Conservation (phyloP, 1,284 basidiomycete genomes). For the Ganoderma lucidum region DNA sequence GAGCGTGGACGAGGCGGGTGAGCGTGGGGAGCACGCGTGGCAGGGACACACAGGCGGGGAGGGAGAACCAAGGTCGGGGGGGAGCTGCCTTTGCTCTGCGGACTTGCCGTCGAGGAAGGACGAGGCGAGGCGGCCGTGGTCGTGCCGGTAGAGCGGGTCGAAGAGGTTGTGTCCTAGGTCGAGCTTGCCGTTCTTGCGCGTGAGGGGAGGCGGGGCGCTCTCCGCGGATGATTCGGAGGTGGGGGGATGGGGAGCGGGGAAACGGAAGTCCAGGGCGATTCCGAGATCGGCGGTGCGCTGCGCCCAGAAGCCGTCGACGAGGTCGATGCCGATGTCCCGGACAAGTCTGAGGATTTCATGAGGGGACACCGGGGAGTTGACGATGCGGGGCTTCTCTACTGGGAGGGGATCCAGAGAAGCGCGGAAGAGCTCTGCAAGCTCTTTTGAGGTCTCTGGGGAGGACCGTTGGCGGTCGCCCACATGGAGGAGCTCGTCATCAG, state of each 20-base stretch:
- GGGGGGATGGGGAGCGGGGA: conserved; percentile 55
- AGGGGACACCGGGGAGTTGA: conserved; percentile 66
- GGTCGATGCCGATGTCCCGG: conserved; percentile 69
- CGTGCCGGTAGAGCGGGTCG: conserved; percentile 58
- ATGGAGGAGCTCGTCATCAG: conserved; percentile 15
- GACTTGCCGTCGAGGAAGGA: conserved; percentile 44
- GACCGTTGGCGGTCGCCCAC: conserved; percentile 27
- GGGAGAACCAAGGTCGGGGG: neutral
- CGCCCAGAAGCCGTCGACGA: conserved; percentile 79
- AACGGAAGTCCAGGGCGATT: conserved; percentile 78
- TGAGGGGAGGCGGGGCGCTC: conserved; percentile 20
- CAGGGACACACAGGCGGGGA: conserved; percentile 57
- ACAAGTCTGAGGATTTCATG: conserved; percentile 78
- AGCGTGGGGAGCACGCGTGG: conserved; percentile 66
- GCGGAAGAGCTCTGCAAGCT: conserved; percentile 49
- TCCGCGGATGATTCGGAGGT: neutral
- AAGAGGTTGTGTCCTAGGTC: conserved; percentile 80
- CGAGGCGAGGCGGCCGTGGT: conserved; percentile 63
- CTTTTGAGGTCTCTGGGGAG: conserved; percentile 20
- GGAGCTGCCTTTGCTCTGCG: neutral
- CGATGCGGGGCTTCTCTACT: conserved; percentile 63
- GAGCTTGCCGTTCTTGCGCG: conserved; percentile 39
- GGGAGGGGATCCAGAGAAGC: conserved; percentile 67
- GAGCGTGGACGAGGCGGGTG: conserved; percentile 47
- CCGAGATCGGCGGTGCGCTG: conserved; percentile 71